Percentiles rank a stretch among this genome's conserved stretches.
Evolutionary conservation across 2,329 filamentous ascomycete genomes (phyloP).

Genomic region (Camillea tinctor): DNA sequence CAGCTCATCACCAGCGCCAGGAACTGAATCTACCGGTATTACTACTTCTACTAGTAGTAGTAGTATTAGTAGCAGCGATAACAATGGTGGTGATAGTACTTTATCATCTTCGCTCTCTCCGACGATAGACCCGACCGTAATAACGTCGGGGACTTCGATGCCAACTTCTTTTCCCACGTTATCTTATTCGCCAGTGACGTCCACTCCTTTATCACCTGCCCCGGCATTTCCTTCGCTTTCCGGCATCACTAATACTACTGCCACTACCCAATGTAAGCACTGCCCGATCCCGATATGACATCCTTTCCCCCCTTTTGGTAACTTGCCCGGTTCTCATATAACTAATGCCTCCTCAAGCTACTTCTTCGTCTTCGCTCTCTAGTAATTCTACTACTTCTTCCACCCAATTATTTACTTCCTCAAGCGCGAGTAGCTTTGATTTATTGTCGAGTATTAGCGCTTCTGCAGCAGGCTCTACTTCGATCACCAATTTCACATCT

Average conservation of each 20-base stretch:
- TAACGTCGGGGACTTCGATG: slow-evolving; percentile 32
- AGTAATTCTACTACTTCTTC: slow-evolving; percentile 23
- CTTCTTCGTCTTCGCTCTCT: slow-evolving; percentile 16
- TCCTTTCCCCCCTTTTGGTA: not conserved
- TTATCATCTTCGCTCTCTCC: slow-evolving; percentile 16
- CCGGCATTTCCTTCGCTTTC: slow-evolving; percentile 29
- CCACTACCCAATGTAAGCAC: slow-evolving; percentile 8
- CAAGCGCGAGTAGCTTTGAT: slow-evolving; percentile 16
- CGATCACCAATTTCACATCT: not conserved
- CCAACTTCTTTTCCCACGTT: slow-evolving; percentile 32
- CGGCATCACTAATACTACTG: slow-evolving; percentile 29
- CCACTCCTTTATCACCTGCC: slow-evolving; percentile 31
- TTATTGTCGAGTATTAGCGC: slow-evolving; percentile 6
- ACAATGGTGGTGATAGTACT: slow-evolving; percentile 19
- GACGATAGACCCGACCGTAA: slow-evolving; percentile 28
- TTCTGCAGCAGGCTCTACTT: not conserved
- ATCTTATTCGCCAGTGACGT: slow-evolving; percentile 32
- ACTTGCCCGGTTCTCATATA: not conserved
- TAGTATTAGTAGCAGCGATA: slow-evolving; percentile 12
- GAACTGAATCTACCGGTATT: not conserved
- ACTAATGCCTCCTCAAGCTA: slow-evolving; percentile 14
- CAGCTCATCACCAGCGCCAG: not conserved
- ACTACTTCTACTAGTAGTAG: not conserved
- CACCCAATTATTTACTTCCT: slow-evolving; percentile 22
- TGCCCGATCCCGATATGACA: not conserved